Evolutionary conservation across 1,284 basidiomycete species (phyloP), one percentile per base, ranked within the genome.

Genomic region (Fomitiporia mediterranea): DNA sequence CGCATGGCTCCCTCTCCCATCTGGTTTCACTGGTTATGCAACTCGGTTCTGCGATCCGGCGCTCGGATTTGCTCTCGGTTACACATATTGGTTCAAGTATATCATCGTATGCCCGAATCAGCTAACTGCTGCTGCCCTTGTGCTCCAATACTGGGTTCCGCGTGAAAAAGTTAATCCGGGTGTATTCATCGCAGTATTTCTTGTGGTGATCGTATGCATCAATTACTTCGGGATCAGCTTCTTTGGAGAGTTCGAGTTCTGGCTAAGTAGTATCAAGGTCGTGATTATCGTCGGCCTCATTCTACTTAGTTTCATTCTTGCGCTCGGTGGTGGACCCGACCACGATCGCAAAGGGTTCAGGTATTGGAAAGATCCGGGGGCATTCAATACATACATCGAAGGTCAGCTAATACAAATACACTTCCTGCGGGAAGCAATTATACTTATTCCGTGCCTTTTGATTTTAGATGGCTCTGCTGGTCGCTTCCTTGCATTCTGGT

Each of bases 111-210:
- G 75, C 11, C 77, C 76, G 1, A 79, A 78, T 59, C 77, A 79
- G 57, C 71, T 79, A 58, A 79, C 82, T 66, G 82, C 82, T 25
- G 80, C 80, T 25, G 80, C 81, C 11, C 75, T 83, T 15, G 82
- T 84, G 32, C 74, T 84, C 27, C 77, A 78, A 61, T 84, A 83
- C 59, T 84, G 82, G 82, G 79, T 74, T 0, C 66, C 65, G 27
- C 70, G 70, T n/a, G 74, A 58, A 13, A 28, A 44, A 35, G 57
- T 61, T 42, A 51, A 52, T 47, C 5, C 56, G 80, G 80, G 76
- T 23, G 74, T 83, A 49, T 82, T 83, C 60, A 82, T 84, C 57
- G 80, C 76, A 23, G 74, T 83, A 49, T 82, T 83, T 60, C 82
- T 84, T 56, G 44, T 58, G 9, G 28, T 48, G 4, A 38, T 54